These are phyloP conservation scores for Populus simonii DNA, from an alignment of 345 rosid species.

Conservation along the genomic window DNA sequence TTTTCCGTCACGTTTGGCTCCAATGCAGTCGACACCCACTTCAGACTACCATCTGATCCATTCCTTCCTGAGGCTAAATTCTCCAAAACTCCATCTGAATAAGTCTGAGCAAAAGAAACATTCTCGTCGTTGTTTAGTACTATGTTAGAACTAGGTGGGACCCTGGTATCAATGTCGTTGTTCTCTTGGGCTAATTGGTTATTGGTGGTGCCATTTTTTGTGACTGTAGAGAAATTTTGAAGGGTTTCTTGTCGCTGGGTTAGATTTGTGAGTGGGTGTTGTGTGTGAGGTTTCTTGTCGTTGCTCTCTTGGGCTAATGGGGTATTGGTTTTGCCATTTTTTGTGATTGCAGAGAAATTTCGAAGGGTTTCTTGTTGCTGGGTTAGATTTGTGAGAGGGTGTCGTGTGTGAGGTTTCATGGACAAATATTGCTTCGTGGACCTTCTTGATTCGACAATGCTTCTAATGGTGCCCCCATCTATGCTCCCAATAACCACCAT, in stretches of 20 bases:
- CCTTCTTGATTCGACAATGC: slow-evolving; percentile 59
- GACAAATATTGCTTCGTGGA: slow-evolving; percentile 30
- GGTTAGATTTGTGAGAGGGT: slow-evolving; percentile 10
- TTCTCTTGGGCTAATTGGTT: neutral
- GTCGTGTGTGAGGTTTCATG: neutral
- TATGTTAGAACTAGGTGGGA: neutral
- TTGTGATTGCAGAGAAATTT: neutral
- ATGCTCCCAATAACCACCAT: slow-evolving; percentile 70
- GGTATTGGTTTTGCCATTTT: neutral
- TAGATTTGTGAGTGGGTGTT: slow-evolving; percentile 8
- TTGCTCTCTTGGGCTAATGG: neutral
- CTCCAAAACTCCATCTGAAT: slow-evolving; percentile 10
- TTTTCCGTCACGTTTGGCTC: slow-evolving; percentile 47
- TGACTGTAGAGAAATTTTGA: neutral
- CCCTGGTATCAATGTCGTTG: neutral
- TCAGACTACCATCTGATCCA: slow-evolving; percentile 8
- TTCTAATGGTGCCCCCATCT: slow-evolving; percentile 56
- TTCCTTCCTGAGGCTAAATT: neutral
- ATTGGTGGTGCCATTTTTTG: neutral
- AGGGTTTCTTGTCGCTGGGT: slow-evolving; percentile 7
- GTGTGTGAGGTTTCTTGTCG: neutral
- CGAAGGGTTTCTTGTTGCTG: slow-evolving; percentile 7
- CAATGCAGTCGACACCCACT: slow-evolving; percentile 53
- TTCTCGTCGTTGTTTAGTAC: neutral
- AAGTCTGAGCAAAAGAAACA: slow-evolving; percentile 9